These are phyloP conservation scores for Aspergillus ochraceus DNA, from an alignment of 2,329 filamentous ascomycete genomes.

Conservation along the genomic window DNA sequence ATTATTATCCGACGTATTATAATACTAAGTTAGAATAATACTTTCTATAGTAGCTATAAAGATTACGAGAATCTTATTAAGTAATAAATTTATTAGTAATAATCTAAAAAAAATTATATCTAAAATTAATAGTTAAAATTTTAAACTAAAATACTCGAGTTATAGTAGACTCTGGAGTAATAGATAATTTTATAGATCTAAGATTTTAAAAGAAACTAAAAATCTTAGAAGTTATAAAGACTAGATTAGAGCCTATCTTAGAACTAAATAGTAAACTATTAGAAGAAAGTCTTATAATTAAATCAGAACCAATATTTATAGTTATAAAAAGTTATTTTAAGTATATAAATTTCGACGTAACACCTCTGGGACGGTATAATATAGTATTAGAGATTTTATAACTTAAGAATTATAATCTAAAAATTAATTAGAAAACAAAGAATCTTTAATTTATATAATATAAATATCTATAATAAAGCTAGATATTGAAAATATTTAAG, in stretches of 20 bases:
- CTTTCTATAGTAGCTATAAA: no score
- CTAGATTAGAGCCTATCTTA: no score
- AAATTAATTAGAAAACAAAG: neutral
- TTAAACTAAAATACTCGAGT: no score
- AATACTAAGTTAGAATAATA: neutral
- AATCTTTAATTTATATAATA: neutral
- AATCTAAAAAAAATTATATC: no score
- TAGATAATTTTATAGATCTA: neutral
- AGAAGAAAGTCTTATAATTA: neutral
- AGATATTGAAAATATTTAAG: no score
- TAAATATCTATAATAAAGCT: neutral
- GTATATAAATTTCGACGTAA: neutral
- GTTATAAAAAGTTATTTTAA: neutral
- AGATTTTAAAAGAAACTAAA: neutral
- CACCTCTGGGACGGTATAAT: neutral
- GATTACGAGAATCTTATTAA: no score
- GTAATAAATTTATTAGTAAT: no score
- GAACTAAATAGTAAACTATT: no score
- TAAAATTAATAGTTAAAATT: no score
- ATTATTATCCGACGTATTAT: neutral
- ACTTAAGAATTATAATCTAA: neutral
- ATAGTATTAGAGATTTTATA: neutral
- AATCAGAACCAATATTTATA: neutral
- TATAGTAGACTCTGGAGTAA: neutral
- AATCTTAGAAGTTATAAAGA: no score